Evolutionary conservation across 2,329 filamentous ascomycete genomes (phyloP).

Genomic region (Hymenoscyphus repandus): DNA sequence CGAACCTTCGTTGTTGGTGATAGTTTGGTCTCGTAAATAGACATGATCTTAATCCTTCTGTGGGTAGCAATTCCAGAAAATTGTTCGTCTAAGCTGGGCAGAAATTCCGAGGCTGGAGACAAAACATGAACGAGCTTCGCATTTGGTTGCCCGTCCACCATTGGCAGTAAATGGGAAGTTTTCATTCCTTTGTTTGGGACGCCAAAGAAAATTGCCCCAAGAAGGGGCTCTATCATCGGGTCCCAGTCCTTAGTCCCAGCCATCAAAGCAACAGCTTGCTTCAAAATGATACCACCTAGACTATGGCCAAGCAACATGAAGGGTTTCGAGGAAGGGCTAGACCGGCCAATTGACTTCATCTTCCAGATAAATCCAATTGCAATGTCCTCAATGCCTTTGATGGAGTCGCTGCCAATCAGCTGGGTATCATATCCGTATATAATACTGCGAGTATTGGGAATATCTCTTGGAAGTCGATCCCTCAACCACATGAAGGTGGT

Average conservation of each 20-base stretch:
- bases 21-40: background rate
- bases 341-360: background rate
- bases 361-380: background rate
- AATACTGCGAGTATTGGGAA: background rate
- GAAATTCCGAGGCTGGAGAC: background rate
- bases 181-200: background rate
- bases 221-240: background rate
- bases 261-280: background rate
- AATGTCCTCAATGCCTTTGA: background rate
- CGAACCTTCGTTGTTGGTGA: background rate
- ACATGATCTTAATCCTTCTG: background rate
- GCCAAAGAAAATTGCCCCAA: background rate
- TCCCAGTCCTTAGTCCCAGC: background rate
- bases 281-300: background rate
- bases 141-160: background rate
- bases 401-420: background rate
- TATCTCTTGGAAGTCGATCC: background rate
- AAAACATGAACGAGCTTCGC: background rate
- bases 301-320: background rate
- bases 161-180: background rate
- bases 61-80: background rate
- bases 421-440: slow-evolving; percentile 1
- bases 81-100: background rate
- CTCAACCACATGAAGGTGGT: background rate
- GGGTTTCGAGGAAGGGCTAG: background rate